These are phyloP conservation scores for Dichotomocladium elegans DNA, from an alignment of 371 early-diverging fungal species.

Conservation along the genomic window DNA sequence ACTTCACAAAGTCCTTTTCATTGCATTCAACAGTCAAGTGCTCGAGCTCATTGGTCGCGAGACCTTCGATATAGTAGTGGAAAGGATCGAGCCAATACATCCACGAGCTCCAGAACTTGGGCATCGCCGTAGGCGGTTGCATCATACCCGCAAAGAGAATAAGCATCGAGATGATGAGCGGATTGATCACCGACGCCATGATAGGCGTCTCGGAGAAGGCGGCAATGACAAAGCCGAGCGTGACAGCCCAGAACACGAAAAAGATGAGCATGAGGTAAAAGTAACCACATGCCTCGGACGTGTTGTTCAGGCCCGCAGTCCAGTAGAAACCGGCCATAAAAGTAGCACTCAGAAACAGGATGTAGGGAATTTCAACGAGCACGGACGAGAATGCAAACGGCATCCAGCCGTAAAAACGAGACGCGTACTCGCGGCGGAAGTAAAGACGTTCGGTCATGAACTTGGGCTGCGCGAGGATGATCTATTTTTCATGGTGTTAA, in stretches of 20 bases:
- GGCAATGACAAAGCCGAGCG: constrained; percentile 62
- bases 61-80: constrained; percentile 66
- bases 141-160: constrained; percentile 62
- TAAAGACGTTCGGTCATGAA: constrained; percentile 64
- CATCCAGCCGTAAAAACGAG: constrained; percentile 65
- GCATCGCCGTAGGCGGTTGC: constrained; percentile 53
- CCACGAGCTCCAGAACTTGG: constrained; percentile 65
- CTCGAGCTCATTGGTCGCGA: constrained; percentile 60
- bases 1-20: constrained; percentile 35
- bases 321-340: constrained; percentile 62
- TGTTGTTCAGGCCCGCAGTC: constrained; percentile 51
- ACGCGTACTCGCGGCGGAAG: constrained; percentile 63
- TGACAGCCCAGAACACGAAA: constrained; percentile 52
- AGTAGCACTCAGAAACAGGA: constrained; percentile 40
- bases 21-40: constrained; percentile 44
- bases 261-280: constrained; percentile 51
- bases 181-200: constrained; percentile 59
- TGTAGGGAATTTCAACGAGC: constrained; percentile 53
- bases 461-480: constrained; percentile 64
- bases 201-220: constrained; percentile 53
- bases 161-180: constrained; percentile 56
- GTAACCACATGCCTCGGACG: constrained; percentile 41
- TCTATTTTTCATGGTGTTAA: constrained; percentile 14
- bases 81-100: constrained; percentile 66
- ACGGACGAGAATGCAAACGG: constrained; percentile 53